Evolutionary conservation across 2,329 filamentous ascomycete genomes (phyloP).

Genomic region (Botrytis pseudocinerea): DNA sequence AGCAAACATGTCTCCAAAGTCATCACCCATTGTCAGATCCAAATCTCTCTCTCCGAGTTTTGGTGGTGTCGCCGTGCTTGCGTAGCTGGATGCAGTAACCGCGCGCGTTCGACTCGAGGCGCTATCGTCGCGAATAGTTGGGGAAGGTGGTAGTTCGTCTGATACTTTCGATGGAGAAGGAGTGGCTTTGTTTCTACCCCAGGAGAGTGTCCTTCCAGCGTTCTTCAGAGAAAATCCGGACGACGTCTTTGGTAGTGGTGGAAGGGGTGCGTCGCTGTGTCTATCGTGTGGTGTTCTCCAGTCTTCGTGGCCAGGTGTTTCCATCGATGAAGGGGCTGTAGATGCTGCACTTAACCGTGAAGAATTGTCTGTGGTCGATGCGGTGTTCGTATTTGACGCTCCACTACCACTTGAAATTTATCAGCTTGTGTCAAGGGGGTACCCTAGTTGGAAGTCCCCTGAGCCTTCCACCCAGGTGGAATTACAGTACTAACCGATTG

Average conservation of each 20-base stretch:
- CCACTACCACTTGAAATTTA: slow-evolving; percentile 40
- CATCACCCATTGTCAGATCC: slow-evolving; percentile 40
- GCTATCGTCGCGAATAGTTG: slow-evolving; percentile 32
- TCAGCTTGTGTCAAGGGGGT: slow-evolving; percentile 30
- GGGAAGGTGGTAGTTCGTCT: slow-evolving; percentile 28
- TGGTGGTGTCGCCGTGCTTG: slow-evolving; percentile 41
- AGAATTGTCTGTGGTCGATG: slow-evolving; percentile 42
- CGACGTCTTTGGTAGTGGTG: slow-evolving; percentile 37
- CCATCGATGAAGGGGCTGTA: slow-evolving; percentile 41
- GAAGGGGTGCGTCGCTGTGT: slow-evolving; percentile 37
- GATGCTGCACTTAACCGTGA: slow-evolving; percentile 42
- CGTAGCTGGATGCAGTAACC: slow-evolving; percentile 40
- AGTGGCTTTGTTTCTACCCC: slow-evolving; percentile 37
- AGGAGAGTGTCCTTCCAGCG: slow-evolving; percentile 41
- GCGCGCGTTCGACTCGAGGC: slow-evolving; percentile 34
- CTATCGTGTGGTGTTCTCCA: slow-evolving; percentile 39
- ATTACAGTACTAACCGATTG: slow-evolving; percentile 40
- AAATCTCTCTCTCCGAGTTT: slow-evolving; percentile 38
- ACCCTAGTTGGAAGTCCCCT: slow-evolving; percentile 16
- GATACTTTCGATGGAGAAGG: slow-evolving; percentile 32
- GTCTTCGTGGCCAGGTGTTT: slow-evolving; percentile 36
- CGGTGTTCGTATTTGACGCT: slow-evolving; percentile 41
- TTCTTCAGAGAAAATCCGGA: slow-evolving; percentile 39
- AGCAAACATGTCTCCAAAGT: slow-evolving; percentile 42
- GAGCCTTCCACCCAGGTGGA: neutral